phyloP scores from a whole-genome alignment of 2,329 filamentous ascomycete genomes.

The Ophiostoma novo-ulmi region DNA sequence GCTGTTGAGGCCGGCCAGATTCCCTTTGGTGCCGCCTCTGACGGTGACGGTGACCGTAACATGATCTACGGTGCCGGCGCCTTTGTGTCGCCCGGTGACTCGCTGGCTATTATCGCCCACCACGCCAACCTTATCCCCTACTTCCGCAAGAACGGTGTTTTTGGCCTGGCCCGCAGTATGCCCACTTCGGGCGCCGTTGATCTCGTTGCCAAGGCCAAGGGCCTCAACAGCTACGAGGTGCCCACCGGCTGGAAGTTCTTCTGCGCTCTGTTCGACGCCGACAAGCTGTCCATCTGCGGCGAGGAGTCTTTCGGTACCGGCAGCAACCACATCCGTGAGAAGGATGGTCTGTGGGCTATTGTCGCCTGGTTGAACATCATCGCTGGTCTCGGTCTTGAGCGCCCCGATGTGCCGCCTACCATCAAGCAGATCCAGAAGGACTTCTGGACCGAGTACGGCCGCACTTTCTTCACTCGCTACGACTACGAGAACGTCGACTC shows the following conservation, averaged over 20 bases:
- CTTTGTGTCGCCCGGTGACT: constrained; percentile 96
- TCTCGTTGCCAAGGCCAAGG: constrained; percentile 90
- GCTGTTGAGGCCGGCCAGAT: constrained; percentile 86
- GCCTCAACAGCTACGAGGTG: constrained; percentile 88
- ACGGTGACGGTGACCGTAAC: constrained; percentile 97
- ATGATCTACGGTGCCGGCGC: constrained; percentile 99
- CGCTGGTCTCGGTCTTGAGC: constrained; percentile 80
- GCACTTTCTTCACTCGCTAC: constrained; percentile 98
- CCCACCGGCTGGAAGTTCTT: constrained; percentile 99
- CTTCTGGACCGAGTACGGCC: constrained; percentile 94
- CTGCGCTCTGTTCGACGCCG: constrained; percentile 87
- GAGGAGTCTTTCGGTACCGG: constrained; percentile 98
- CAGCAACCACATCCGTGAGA: constrained; percentile 98
- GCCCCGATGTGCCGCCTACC: constrained; percentile 73
- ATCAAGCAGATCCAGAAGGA: constrained; percentile 95
- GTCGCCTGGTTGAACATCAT: constrained; percentile 99
- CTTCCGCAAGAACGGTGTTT: constrained; percentile 96
- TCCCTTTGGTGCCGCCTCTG: constrained; percentile 92
- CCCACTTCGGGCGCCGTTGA: constrained; percentile 94
- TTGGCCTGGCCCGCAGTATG: constrained; percentile 94
- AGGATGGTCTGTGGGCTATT: constrained; percentile 96
- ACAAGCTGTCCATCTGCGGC: constrained; percentile 97
- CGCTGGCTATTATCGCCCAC: constrained; percentile 95
- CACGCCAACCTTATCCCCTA: constrained; percentile 95
- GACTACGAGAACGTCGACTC: constrained; percentile 96